Evolutionary conservation across 2,329 filamentous ascomycete genomes (phyloP), one percentile per base, ranked within the genome.

Genomic region (Alternaria panax): DNA sequence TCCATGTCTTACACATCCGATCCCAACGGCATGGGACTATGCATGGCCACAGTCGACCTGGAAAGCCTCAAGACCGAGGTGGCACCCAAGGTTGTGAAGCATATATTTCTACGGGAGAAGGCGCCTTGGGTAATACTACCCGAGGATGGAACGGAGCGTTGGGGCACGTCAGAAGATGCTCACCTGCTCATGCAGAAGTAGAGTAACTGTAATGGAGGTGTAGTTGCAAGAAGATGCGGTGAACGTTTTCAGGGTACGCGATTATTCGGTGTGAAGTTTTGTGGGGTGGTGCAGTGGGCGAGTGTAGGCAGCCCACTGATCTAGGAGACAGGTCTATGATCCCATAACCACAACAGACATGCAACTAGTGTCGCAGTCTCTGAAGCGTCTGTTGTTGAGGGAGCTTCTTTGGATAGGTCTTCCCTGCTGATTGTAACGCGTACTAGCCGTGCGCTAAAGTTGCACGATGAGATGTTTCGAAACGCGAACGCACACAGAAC

Each of bases 61-160:
- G 73, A 74, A 22, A 79, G 75, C 24, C 63, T 80, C 18, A 75
- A 69, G 45, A 74, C 73, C 6, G 63, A 63, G 11, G 25, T 38
- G 42, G 48, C 70, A 47, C 72, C 74, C 14, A 69, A 72, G 28
- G 68, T 75, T 3, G 66, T 64, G 24, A 64, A 67, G 55, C 81
- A 84, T 71, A 83, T 85, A 12, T 85, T 80, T 57, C 56, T 83
- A 5, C 69, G 72, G 32, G 80, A 83, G 61, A 78, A 73, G 50
- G 75, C 73, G 25, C 62, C 69, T 0, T 78, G 75, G 74, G 53
- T 71, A 9, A 45, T 62, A 18, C 54, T 75, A 12, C 62, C 70
- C 12, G 73, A 75, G 11, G 73, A 76, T 51, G 70, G 74, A 2
- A 65, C 65, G 6, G 66, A 73, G 48, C 65, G 68, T 8, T 65